phyloP scores from a whole-genome alignment of 164 flowering plant species.

The Tetracentron sinense region DNA sequence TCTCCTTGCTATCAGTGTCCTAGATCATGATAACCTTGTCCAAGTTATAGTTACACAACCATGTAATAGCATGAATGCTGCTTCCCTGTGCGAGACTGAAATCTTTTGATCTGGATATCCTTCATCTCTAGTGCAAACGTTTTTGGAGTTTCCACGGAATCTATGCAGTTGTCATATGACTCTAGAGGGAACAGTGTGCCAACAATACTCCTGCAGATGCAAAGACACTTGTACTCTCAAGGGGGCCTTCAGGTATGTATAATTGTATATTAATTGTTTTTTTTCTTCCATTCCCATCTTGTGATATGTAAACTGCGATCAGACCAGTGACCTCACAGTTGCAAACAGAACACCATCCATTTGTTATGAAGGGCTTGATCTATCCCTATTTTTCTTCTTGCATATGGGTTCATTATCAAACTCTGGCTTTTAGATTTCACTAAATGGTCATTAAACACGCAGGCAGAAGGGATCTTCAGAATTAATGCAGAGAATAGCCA shows the following conservation, averaged over 20 bases:
- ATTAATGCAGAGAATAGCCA: conserved; percentile 65
- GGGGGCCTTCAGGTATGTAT: conserved; percentile 61
- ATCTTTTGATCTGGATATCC: conserved; percentile 9
- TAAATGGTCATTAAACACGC: conserved; percentile 16
- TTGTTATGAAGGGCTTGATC: not conserved
- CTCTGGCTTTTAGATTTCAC: not conserved
- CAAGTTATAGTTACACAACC: not conserved
- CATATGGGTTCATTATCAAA: not conserved
- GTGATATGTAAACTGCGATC: not conserved
- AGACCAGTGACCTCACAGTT: not conserved
- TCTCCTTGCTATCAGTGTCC: not conserved
- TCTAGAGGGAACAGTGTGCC: conserved; percentile 75
- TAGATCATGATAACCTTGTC: no score
- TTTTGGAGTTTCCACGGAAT: conserved; percentile 80
- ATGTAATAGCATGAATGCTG: not conserved
- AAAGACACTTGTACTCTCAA: conserved; percentile 47
- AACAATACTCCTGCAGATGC: conserved; percentile 67
- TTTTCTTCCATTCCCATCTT: not conserved
- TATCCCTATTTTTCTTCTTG: not conserved
- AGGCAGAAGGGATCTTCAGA: conserved; percentile 72
- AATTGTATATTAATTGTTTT: not conserved
- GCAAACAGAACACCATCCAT: not conserved
- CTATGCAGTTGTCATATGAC: conserved; percentile 76
- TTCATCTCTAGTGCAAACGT: conserved; percentile 48
- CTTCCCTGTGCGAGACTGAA: not conserved